Base-by-base conservation (phyloP, 208 protist species). In the Trypanosoma mega region DNA sequence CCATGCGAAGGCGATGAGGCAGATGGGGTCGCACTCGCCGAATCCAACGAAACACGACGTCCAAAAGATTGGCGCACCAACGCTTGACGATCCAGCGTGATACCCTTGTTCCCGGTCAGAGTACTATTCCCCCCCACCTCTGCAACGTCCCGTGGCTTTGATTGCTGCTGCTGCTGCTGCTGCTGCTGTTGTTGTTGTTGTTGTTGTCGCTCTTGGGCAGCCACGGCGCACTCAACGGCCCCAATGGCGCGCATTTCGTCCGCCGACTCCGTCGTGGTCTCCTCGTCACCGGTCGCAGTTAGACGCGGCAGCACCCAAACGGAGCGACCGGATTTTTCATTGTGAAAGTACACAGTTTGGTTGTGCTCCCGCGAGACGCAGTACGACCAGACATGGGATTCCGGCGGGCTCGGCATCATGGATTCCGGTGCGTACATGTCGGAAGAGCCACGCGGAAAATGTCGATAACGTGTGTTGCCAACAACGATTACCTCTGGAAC, bases 271-370 rank as follows among this genome's bases (percentile, higher is more conserved):
- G n/a, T n/a, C n/a, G n/a, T n/a, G 18, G 12, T 30, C 7, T 24
- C 24, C 9, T 67, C 50, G 1, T 24, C 18, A 18, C 72, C 72
- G 37, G 63, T 65, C 4, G 39, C 20, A 31, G 72, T 68, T 21
- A 87, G 61, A n/a, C 59, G 34, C 2, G 83, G 83, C 18, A 90
- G 73, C 52, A 86, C 72, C 83, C 83, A 90, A 5, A 90, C 68
- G 14, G 80, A 83, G 37, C 47, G 39, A 16, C 64, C 54, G 9
- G 54, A 68, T 0, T 29, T 34, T 0, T 47, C 50, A 48, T 90
- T 90, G 62, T 69, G 76, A 48, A 90, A 90, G 52, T 81, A 90
- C 24, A 85, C 74, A 9, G 77, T 76, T 57, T 83, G 76, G 52
- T 64, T 43, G 58, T 90, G 68, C 7, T 76, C 79, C 2, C 50